Conservation (phyloP, 371 early-diverging fungal genomes). For the Syncephalastrum monosporum region DNA sequence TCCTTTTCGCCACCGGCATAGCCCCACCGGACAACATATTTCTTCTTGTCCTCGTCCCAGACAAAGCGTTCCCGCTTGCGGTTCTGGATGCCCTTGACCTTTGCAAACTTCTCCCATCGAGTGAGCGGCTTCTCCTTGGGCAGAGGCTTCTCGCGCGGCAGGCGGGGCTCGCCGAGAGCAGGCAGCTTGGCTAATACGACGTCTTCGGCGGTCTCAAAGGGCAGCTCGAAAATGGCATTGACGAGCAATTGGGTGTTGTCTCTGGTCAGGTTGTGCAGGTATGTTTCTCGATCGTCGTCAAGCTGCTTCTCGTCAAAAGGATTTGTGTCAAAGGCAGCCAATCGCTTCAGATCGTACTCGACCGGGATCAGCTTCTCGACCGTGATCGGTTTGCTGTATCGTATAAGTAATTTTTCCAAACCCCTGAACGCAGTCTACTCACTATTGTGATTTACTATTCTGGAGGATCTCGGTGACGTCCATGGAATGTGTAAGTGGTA, state of each 20-base stretch:
- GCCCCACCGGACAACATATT: constrained; percentile 92
- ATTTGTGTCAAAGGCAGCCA: constrained; percentile 81
- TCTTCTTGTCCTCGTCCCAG: constrained; percentile 85
- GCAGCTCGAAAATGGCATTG: constrained; percentile 86
- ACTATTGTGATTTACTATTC: constrained; percentile 63
- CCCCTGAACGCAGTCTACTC: constrained; percentile 11
- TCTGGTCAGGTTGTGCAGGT: constrained; percentile 72
- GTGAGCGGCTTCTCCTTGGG: constrained; percentile 90
- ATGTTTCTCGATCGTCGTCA: constrained; percentile 45
- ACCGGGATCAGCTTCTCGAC: constrained; percentile 79
- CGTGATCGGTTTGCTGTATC: constrained; percentile 55
- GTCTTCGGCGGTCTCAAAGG: constrained; percentile 66
- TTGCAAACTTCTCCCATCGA: constrained; percentile 99
- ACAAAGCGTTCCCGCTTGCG: constrained; percentile 82
- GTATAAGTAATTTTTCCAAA: not conserved
- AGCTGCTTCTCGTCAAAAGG: constrained; percentile 62
- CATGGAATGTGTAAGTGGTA: constrained; percentile 40
- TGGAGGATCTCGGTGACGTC: constrained; percentile 71
- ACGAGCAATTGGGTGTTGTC: constrained; percentile 87
- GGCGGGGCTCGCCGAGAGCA: constrained; percentile 41
- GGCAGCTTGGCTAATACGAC: constrained; percentile 88
- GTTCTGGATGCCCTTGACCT: constrained; percentile 95
- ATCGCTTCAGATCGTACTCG: constrained; percentile 82
- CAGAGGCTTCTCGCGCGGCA: constrained; percentile 93
- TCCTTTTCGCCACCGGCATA: constrained; percentile 80